Conservation (phyloP, 1,284 basidiomycete genomes). For the Boletellus sp. region DNA sequence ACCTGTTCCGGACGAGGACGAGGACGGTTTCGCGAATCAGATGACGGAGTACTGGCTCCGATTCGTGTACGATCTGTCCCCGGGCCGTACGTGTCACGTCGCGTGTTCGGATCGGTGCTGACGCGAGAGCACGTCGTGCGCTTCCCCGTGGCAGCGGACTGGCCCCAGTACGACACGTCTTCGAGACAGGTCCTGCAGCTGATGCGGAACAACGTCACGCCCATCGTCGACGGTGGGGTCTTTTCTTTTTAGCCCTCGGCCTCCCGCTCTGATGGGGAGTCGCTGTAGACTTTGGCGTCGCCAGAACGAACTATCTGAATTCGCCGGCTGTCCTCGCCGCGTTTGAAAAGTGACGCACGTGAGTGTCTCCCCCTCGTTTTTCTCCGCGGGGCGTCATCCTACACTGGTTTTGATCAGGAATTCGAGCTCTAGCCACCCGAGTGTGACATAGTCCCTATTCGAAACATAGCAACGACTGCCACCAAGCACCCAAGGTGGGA, state of each 20-base stretch:
- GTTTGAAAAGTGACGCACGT: conserved; percentile 17
- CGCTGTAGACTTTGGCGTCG: conserved; percentile 9
- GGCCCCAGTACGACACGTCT: conserved; percentile 15
- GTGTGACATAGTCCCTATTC: no score
- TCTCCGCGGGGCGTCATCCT: no score
- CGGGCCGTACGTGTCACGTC: conserved; percentile 3
- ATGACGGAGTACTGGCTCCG: conserved; percentile 21
- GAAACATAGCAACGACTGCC: no score
- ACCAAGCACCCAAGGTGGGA: no score
- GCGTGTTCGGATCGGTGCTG: no score
- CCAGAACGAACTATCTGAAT: conserved; percentile 18
- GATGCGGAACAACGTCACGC: conserved; percentile 19
- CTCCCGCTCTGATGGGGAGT: conserved; percentile 15
- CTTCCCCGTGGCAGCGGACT: conserved; percentile 8
- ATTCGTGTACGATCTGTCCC: conserved; percentile 22
- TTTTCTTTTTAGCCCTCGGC: no score
- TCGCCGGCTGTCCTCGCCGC: conserved; percentile 12
- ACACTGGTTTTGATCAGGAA: no score
- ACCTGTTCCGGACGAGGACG: conserved; percentile 6
- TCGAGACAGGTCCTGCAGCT: conserved; percentile 16
- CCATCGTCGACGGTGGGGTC: conserved; percentile 4
- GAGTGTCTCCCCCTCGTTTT: no score
- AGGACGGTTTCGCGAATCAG: conserved; percentile 13
- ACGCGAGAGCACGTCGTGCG: no score
- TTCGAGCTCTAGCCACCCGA: no score